These are phyloP conservation scores for Tuber indicum DNA, from an alignment of 495 filamentous ascomycete genomes.

Conservation along the genomic window DNA sequence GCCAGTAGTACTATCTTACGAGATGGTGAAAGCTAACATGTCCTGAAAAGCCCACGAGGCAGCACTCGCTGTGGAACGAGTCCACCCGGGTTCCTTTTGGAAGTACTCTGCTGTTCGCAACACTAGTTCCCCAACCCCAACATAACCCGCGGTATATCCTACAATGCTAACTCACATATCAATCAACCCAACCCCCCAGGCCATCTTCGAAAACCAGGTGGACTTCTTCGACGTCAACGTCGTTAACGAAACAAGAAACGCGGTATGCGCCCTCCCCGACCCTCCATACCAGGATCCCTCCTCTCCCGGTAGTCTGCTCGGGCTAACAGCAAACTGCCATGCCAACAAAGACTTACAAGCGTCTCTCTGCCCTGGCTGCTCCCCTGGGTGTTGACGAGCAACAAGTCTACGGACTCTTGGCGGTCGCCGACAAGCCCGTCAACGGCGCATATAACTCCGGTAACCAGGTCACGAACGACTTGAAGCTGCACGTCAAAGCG, in stretches of 20 bases:
- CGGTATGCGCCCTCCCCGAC: neutral
- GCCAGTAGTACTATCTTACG: neutral
- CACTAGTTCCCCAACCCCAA: neutral
- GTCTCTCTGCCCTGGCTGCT: constrained; percentile 61
- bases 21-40: neutral
- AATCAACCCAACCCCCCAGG: constrained; percentile 28
- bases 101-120: constrained; percentile 54
- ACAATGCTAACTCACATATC: neutral
- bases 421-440: constrained; percentile 56
- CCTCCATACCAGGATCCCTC: neutral
- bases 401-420: constrained; percentile 58
- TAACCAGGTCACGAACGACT: constrained; percentile 69
- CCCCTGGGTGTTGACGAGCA: constrained; percentile 61
- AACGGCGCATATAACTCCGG: constrained; percentile 64
- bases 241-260: constrained; percentile 72
- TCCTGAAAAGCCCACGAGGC: constrained; percentile 63
- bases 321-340: neutral
- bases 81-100: constrained; percentile 67
- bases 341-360: constrained; percentile 59
- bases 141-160: neutral
- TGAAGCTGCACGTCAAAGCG: constrained; percentile 78
- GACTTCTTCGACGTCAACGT: constrained; percentile 77
- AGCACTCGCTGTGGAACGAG: constrained; percentile 63
- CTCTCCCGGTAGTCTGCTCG: neutral
- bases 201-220: constrained; percentile 62